These are phyloP conservation scores for Immersiella caudata DNA, from an alignment of 495 filamentous ascomycete species.

Conservation along the genomic window DNA sequence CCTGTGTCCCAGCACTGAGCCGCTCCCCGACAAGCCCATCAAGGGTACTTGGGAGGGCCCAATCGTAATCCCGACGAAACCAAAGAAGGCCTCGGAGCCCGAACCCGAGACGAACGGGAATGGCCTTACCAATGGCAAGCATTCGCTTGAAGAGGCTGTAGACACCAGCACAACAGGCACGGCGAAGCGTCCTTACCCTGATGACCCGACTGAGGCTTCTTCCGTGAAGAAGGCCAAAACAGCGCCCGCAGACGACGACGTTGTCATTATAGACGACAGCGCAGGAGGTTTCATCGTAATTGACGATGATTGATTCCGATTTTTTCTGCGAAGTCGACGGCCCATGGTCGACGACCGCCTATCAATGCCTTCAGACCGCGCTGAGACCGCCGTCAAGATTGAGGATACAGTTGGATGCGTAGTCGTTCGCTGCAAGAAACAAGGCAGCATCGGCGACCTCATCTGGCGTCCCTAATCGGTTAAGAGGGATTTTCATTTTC, in stretches of 20 bases:
- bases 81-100: constrained; percentile 39
- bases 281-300: constrained; percentile 41
- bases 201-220: constrained; percentile 23
- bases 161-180: constrained; percentile 27
- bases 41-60: constrained; percentile 35
- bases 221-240: constrained; percentile 50
- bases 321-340: no score
- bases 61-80: constrained; percentile 50
- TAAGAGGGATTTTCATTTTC: constrained; percentile 60
- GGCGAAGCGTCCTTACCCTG: constrained; percentile 43
- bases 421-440: constrained; percentile 76
- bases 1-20: constrained; percentile 36
- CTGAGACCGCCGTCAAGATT: constrained; percentile 86
- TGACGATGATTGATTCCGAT: constrained; percentile 21
- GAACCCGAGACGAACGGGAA: constrained; percentile 36
- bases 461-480: constrained; percentile 65
- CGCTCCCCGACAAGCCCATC: constrained; percentile 44
- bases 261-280: constrained; percentile 63
- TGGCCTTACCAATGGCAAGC: constrained; percentile 36
- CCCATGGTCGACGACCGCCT: no score
- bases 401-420: constrained; percentile 81
- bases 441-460: constrained; percentile 82
- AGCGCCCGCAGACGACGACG: constrained; percentile 39
- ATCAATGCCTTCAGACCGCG: constrained; percentile 50
- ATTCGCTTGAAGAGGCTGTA: not conserved